phyloP scores from a whole-genome alignment of 441 rosid genomes.

The Adansonia rubrostipa region DNA sequence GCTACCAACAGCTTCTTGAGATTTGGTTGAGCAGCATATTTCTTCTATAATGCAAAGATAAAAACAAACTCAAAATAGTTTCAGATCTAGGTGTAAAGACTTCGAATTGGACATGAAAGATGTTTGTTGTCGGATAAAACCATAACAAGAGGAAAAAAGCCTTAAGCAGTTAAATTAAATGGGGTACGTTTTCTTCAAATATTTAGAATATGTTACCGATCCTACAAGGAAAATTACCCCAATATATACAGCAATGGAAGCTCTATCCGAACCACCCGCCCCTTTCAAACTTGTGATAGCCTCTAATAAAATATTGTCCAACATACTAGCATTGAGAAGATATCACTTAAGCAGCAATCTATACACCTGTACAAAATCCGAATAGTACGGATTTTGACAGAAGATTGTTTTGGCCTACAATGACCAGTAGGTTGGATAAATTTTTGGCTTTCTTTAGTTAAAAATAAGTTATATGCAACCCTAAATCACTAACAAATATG shows the following conservation, averaged over 20 bases:
- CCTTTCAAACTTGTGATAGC: conserved; percentile 69
- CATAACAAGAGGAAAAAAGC: neutral
- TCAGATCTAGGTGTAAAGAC: neutral
- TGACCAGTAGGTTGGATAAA: neutral
- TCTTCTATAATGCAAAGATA: conserved; percentile 49
- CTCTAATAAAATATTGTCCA: conserved; percentile 76
- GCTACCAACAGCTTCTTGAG: conserved; percentile 65
- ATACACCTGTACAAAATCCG: conserved; percentile 4
- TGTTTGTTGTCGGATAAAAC: neutral
- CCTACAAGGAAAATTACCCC: conserved; percentile 54
- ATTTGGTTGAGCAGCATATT: conserved; percentile 51
- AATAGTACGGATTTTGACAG: conserved; percentile 16
- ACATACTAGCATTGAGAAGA: conserved; percentile 48
- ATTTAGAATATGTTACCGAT: neutral
- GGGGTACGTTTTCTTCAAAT: neutral
- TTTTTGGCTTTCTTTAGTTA: conserved; percentile 8
- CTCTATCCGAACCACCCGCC: conserved; percentile 72
- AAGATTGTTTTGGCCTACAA: conserved; percentile 19
- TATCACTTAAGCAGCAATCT: conserved; percentile 16
- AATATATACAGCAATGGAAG: conserved; percentile 63
- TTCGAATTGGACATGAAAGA: neutral
- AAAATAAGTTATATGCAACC: neutral
- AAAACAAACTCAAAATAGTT: conserved; percentile 26
- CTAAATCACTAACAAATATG: neutral
- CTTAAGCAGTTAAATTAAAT: neutral